Evolutionary conservation across 345 rosid species (phyloP).

Genomic region (Ceriops tagal): DNA sequence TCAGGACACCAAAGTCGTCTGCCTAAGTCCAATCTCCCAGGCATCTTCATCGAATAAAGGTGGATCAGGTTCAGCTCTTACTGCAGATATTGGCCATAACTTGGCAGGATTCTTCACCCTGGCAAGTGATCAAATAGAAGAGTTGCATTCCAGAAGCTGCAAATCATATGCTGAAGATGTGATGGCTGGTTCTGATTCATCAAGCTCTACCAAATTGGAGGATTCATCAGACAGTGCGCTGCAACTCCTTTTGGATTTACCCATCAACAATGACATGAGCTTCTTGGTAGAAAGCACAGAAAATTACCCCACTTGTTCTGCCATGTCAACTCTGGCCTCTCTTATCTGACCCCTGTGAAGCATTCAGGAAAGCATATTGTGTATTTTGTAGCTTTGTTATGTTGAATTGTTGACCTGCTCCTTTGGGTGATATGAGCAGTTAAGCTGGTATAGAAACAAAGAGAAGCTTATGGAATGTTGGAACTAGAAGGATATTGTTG

Average conservation of each 20-base stretch:
- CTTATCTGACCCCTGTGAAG: slow-evolving; percentile 29
- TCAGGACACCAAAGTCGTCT: slow-evolving; percentile 24
- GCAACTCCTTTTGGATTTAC: slow-evolving; percentile 79
- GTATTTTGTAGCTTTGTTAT: slow-evolving; percentile 1
- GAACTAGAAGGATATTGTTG: background rate
- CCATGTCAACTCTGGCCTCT: slow-evolving; percentile 26
- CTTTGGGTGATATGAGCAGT: background rate
- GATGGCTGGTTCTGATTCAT: slow-evolving; percentile 43
- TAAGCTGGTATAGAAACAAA: background rate
- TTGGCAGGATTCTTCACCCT: slow-evolving; percentile 24
- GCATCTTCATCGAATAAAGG: slow-evolving; percentile 54
- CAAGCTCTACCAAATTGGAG: slow-evolving; percentile 51
- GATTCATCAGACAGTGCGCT: slow-evolving; percentile 75
- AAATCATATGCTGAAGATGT: slow-evolving; percentile 35
- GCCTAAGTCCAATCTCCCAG: slow-evolving; percentile 50
- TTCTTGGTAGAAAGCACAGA: slow-evolving; percentile 61
- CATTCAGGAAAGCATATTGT: background rate
- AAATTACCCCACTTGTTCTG: slow-evolving; percentile 28
- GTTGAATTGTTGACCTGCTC: slow-evolving; percentile 16
- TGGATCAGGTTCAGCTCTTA: slow-evolving; percentile 45
- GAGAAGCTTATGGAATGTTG: background rate
- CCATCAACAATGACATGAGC: slow-evolving; percentile 89
- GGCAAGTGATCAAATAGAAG: slow-evolving; percentile 34
- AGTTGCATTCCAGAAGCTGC: slow-evolving; percentile 45
- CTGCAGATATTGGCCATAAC: slow-evolving; percentile 28